These are phyloP conservation scores for Populus deltoides DNA, from an alignment of 345 rosid species.

Conservation along the genomic window DNA sequence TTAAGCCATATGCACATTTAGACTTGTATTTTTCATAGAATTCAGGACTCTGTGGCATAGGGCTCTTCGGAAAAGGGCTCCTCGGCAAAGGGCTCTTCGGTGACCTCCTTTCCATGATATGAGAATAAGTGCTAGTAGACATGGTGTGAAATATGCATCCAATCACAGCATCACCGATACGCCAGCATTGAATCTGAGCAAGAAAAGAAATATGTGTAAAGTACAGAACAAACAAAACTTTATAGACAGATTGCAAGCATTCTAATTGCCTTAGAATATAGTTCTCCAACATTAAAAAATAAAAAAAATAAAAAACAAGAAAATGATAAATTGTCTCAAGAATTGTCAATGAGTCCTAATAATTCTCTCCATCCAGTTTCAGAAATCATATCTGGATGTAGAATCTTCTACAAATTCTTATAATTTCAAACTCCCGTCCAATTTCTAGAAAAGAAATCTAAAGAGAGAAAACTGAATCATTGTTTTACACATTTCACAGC, in stretches of 20 bases:
- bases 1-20: constrained; percentile 56
- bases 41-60: constrained; percentile 53
- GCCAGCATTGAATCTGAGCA: constrained; percentile 10
- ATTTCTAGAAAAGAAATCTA: neutral
- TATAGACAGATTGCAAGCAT: too few relatives aligned
- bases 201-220: neutral
- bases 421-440: neutral
- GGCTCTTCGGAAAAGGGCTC: constrained; percentile 48
- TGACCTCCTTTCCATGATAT: constrained; percentile 29
- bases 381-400: neutral
- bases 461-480: constrained; percentile 1
- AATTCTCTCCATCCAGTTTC: neutral
- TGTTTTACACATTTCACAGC: constrained; percentile 3
- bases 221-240: neutral
- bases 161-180: neutral
- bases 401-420: neutral
- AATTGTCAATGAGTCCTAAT: too few relatives aligned
- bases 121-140: neutral
- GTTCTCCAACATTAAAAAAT: too few relatives aligned
- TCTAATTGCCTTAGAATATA: too few relatives aligned
- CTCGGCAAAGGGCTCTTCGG: constrained; percentile 39
- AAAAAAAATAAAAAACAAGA: too few relatives aligned
- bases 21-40: constrained; percentile 57
- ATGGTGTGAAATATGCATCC: neutral
- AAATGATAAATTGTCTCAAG: too few relatives aligned